A percentile compares a stretch with the other conserved stretches of the same genome.
phyloP scores from a whole-genome alignment of 2,329 filamentous ascomycete genomes.

The Diaporthe ampelina region DNA sequence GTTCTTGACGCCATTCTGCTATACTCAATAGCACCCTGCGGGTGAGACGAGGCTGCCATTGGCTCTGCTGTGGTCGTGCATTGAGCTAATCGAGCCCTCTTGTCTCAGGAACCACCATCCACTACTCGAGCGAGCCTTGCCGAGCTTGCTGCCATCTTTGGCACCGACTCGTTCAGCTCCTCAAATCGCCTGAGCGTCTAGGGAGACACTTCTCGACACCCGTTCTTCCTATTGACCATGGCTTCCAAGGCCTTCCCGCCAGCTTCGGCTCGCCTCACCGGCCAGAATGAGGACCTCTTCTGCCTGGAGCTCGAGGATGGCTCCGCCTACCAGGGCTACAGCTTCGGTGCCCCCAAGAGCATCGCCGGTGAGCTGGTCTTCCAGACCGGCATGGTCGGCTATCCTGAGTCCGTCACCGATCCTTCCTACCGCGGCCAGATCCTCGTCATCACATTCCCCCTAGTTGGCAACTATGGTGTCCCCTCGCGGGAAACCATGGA shows the following conservation, averaged over 20 bases:
- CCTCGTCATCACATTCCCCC: slow-evolving; percentile 93
- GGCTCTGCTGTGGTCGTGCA: slow-evolving; percentile 36
- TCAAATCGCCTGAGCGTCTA: slow-evolving; percentile 11
- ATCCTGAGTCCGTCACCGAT: slow-evolving; percentile 92
- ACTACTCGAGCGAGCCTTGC: slow-evolving; percentile 27
- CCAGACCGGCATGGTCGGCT: slow-evolving; percentile 99
- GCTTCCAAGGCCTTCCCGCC: slow-evolving; percentile 62
- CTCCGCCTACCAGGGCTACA: slow-evolving; percentile 91
- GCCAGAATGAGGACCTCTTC: slow-evolving; percentile 74
- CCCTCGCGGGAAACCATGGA: slow-evolving; percentile 89
- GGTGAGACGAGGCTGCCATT: slow-evolving; percentile 39
- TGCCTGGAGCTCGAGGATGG: slow-evolving; percentile 95
- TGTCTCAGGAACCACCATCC: slow-evolving; percentile 29
- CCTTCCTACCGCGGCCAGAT: slow-evolving; percentile 94
- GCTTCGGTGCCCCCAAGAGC: slow-evolving; percentile 96
- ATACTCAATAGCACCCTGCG: slow-evolving; percentile 30
- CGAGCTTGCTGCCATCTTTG: slow-evolving; percentile 36
- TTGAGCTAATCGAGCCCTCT: slow-evolving; percentile 33
- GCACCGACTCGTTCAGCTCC: slow-evolving; percentile 32
- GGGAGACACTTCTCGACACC: slow-evolving; percentile 22
- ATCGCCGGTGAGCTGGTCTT: slow-evolving; percentile 98
- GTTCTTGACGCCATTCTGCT: neutral
- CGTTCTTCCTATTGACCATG: slow-evolving; percentile 47
- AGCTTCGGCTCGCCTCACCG: slow-evolving; percentile 72
- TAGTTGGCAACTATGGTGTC: slow-evolving; percentile 98